Percentiles rank a stretch among this genome's conserved stretches.
Evolutionary conservation across 1,139 yeast species (phyloP).

Genomic region (Scheffersomyces lignicola): DNA sequence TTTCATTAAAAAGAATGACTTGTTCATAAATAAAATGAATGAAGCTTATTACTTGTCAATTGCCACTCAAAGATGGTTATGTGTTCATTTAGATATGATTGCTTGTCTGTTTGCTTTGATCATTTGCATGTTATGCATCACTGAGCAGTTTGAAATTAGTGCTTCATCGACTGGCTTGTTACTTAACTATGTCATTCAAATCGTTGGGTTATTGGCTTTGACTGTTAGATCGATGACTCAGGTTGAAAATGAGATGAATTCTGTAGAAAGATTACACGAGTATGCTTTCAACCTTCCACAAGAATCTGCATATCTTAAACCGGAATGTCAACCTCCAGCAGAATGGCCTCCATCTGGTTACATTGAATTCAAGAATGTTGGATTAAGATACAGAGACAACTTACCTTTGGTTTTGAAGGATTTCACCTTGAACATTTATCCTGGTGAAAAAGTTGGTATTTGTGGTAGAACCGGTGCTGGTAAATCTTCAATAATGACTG

Average conservation of each 20-base stretch:
- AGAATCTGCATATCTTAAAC: constrained; percentile 65
- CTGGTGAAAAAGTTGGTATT: constrained; percentile 84
- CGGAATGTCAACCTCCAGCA: constrained; percentile 68
- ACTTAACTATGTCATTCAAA: constrained; percentile 43
- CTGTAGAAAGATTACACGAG: constrained; percentile 45
- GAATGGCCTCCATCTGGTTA: constrained; percentile 87
- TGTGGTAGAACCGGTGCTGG: constrained; percentile 99
- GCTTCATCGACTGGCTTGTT: constrained; percentile 48
- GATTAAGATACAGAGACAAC: constrained; percentile 81
- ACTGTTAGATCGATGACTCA: constrained; percentile 45
- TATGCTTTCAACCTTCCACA: constrained; percentile 57
- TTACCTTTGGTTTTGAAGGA: constrained; percentile 87
- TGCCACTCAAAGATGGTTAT: constrained; percentile 48
- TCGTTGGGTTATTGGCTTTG: constrained; percentile 44
- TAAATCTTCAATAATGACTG: constrained; percentile 91
- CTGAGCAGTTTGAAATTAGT: constrained; percentile 39
- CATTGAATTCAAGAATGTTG: constrained; percentile 69
- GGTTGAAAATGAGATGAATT: constrained; percentile 49
- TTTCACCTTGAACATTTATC: constrained; percentile 73
- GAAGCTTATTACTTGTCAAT: constrained; percentile 44
- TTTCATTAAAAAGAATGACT: constrained; percentile 37
- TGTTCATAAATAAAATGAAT: constrained; percentile 39
- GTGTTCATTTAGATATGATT: constrained; percentile 41
- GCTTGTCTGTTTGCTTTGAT: constrained; percentile 41
- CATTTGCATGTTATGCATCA: constrained; percentile 41